These are phyloP conservation scores for Diplodia intermedia DNA, from an alignment of 2,329 filamentous ascomycete genomes.

Conservation along the genomic window DNA sequence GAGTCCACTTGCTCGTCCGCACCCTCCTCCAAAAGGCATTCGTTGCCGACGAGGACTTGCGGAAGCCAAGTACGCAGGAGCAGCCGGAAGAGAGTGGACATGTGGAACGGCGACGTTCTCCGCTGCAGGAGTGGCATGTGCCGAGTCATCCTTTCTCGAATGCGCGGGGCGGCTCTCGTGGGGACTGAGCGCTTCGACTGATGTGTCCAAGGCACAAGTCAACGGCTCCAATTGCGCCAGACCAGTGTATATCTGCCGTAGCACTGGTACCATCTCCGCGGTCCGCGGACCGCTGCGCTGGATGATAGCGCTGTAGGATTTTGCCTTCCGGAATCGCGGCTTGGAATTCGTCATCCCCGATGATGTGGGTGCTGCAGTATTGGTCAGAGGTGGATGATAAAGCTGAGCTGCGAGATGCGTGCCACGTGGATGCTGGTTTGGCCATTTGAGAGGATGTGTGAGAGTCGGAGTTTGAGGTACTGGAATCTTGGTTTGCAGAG, in stretches of 20 bases:
- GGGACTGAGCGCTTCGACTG: not conserved
- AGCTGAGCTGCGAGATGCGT: not conserved
- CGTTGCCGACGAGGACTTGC: too few relatives aligned
- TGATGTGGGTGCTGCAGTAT: not conserved
- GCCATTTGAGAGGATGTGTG: not conserved
- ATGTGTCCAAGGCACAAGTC: too few relatives aligned
- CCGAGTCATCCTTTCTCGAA: too few relatives aligned
- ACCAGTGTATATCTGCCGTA: not conserved
- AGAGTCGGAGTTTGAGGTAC: not conserved
- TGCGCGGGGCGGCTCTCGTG: not conserved
- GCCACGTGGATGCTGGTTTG: not conserved
- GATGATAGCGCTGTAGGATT: not conserved
- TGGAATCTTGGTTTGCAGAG: not conserved
- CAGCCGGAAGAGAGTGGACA: too few relatives aligned
- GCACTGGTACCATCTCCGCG: not conserved
- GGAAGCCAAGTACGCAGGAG: too few relatives aligned
- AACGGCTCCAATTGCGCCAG: not conserved
- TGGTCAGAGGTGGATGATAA: not conserved
- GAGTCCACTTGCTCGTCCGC: too few relatives aligned
- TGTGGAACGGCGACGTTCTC: too few relatives aligned
- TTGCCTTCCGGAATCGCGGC: not conserved
- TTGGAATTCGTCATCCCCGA: not conserved
- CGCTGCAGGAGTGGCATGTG: not conserved
- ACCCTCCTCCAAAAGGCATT: too few relatives aligned
- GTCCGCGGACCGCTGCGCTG: not conserved